These are phyloP conservation scores for Pestalotiopsis sp. DNA, from an alignment of 2,329 filamentous ascomycete species.

Conservation along the genomic window DNA sequence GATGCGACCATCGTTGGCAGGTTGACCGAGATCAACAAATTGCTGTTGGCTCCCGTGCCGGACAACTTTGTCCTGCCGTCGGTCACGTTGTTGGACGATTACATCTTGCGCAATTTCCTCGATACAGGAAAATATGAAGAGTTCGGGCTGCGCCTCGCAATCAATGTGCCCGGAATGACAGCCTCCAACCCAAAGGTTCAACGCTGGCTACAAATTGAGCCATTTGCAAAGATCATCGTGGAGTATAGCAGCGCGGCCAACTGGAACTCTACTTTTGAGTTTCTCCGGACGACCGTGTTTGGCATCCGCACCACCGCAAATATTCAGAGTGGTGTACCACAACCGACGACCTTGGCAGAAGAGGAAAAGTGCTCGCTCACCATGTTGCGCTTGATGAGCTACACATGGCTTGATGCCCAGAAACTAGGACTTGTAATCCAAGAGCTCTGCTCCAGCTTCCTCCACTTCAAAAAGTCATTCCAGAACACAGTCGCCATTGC, in stretches of 20 bases:
- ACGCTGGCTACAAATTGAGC: conserved; percentile 47
- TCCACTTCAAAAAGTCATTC: conserved; percentile 65
- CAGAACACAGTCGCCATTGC: conserved; percentile 66
- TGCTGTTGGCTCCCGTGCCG: conserved; percentile 59
- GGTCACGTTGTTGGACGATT: conserved; percentile 58
- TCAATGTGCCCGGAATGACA: background rate
- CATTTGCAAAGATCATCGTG: conserved; percentile 55
- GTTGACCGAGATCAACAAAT: conserved; percentile 56
- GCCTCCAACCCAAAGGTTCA: conserved; percentile 3
- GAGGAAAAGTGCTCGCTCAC: conserved; percentile 56
- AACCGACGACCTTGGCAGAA: conserved; percentile 41
- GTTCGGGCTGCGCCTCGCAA: background rate
- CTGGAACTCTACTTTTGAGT: conserved; percentile 62
- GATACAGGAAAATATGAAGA: conserved; percentile 24
- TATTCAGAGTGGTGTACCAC: conserved; percentile 38
- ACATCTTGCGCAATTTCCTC: conserved; percentile 39
- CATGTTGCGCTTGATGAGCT: conserved; percentile 60
- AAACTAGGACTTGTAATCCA: conserved; percentile 65
- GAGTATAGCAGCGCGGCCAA: conserved; percentile 68
- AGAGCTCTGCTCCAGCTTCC: conserved; percentile 67
- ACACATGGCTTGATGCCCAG: conserved; percentile 64
- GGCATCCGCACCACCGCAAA: conserved; percentile 47
- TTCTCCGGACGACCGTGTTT: conserved; percentile 55
- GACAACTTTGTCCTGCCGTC: conserved; percentile 59
- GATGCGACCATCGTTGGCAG: conserved; percentile 54